Conservation (phyloP, 176 grass and related monocot genomes). For the Phoenix dactylifera region DNA sequence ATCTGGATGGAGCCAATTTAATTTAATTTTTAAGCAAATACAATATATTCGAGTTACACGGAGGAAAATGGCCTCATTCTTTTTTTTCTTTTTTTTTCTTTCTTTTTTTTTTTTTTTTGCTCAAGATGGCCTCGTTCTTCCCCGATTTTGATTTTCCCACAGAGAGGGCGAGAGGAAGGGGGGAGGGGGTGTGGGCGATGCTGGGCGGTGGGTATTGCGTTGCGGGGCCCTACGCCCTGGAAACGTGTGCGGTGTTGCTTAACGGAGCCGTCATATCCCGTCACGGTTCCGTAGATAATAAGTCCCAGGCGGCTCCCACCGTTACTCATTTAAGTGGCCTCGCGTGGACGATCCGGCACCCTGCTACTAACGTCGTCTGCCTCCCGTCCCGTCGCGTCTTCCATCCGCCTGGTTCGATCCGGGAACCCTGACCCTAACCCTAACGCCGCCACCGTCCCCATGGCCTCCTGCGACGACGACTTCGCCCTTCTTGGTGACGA, state of each 20-base stretch:
- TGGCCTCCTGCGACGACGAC: constrained; percentile 92
- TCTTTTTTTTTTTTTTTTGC: no score
- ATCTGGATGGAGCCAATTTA: no score
- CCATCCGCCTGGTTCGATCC: constrained; percentile 9
- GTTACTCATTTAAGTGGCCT: constrained; percentile 11
- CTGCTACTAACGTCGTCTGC: constrained; percentile 21
- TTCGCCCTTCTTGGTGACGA: constrained; percentile 64
- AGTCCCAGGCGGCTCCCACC: neutral
- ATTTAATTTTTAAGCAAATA: no score
- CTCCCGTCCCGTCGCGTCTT: constrained; percentile 22
- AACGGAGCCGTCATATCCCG: constrained; percentile 14
- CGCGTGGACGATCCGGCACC: neutral
- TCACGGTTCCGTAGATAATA: constrained; percentile 8
- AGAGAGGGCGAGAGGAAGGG: no score
- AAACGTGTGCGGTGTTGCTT: neutral
- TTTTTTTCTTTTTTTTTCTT: no score
- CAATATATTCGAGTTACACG: no score
- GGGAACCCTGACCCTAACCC: constrained; percentile 11
- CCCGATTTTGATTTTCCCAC: no score
- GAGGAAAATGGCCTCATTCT: no score
- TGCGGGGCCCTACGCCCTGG: neutral
- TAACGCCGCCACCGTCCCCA: constrained; percentile 28
- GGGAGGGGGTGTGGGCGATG: no score
- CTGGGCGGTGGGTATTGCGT: no score
- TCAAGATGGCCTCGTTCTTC: no score